phyloP scores from a whole-genome alignment of 345 rosid species.

The Diplotaxis tenuifolia region DNA sequence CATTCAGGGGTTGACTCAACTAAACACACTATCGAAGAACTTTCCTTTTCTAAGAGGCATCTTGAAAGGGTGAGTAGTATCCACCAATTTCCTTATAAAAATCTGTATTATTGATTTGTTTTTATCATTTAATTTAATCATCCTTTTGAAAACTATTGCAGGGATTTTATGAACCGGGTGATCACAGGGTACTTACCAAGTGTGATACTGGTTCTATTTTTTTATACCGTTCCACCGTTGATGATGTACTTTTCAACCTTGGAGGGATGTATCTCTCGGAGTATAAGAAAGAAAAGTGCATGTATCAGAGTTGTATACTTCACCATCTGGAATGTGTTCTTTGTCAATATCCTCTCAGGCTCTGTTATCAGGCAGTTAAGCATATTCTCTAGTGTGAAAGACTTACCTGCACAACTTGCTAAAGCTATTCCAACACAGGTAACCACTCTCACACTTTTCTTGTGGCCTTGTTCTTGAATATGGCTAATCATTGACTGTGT shows the following conservation, averaged over 20 bases:
- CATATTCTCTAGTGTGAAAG: conserved; percentile 58
- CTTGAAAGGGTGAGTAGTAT: conserved; percentile 63
- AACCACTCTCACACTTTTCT: not conserved
- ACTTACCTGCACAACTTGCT: conserved; percentile 67
- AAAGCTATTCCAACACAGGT: conserved; percentile 81
- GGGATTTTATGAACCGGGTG: conserved; percentile 50
- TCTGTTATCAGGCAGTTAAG: conserved; percentile 55
- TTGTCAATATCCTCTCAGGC: conserved; percentile 78
- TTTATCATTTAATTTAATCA: not conserved
- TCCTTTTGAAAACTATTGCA: conserved; percentile 37
- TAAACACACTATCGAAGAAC: conserved; percentile 46
- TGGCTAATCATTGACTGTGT: not conserved
- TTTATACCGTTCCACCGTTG: conserved; percentile 78
- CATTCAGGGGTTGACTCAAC: conserved; percentile 82
- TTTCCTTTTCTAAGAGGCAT: conserved; percentile 65
- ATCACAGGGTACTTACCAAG: conserved; percentile 96
- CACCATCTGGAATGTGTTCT: conserved; percentile 95
- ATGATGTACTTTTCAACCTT: conserved; percentile 82
- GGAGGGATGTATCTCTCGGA: conserved; percentile 74
- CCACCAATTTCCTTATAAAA: not conserved
- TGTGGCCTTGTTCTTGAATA: not conserved
- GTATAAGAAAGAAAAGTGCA: conserved; percentile 82
- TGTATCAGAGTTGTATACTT: conserved; percentile 74
- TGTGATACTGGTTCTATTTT: conserved; percentile 65
- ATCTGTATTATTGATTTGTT: too few species aligned